Evolutionary conservation across 2,329 filamentous ascomycete genomes (phyloP), one percentile per base, ranked within the genome.

Genomic region (Fusarium setosum): DNA sequence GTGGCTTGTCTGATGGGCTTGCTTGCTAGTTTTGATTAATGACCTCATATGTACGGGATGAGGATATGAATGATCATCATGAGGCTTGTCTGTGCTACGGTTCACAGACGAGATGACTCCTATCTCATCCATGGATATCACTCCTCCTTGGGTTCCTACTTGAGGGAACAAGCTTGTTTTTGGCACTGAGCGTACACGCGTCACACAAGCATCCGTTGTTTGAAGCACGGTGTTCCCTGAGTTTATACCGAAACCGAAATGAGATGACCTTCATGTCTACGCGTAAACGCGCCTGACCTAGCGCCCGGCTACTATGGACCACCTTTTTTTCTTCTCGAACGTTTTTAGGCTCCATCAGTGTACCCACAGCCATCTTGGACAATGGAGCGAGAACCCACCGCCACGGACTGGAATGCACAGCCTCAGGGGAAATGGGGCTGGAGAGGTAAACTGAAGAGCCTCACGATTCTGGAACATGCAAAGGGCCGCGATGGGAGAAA

Each of bases 321-420:
- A 32, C 44, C 21, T 20, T 17, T 31, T 24, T 52, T 17, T 15
- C 24, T 52, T 44, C 38, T 53, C n/a, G 26, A 44, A 53, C 50
- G 50, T 44, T 53, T 42, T 24, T 12, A 26, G 34, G 35, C 35
- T 41, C 49, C 49, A 41, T 35, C n/a, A n/a, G n/a, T n/a, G n/a
- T n/a, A n/a, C n/a, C n/a, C n/a, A n/a, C n/a, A n/a, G n/a, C n/a
- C n/a, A n/a, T n/a, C n/a, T n/a, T n/a, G n/a, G n/a, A n/a, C n/a
- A 29, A 35, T 32, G n/a, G 24, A 15, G 47, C 23, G 23, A 24
- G 21, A 34, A 24, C 32, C 26, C 37, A 52, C 50, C 50, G 50
- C 50, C 50, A 44, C 38, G 9, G n/a, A 53, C 26, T 6, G 50
- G n/a, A 12, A 23, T 31, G 48, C 48, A 41, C 49, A 17, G 49